These are phyloP conservation scores for Peterozyma toletana DNA, from an alignment of 805 yeast species.

Conservation along the genomic window DNA sequence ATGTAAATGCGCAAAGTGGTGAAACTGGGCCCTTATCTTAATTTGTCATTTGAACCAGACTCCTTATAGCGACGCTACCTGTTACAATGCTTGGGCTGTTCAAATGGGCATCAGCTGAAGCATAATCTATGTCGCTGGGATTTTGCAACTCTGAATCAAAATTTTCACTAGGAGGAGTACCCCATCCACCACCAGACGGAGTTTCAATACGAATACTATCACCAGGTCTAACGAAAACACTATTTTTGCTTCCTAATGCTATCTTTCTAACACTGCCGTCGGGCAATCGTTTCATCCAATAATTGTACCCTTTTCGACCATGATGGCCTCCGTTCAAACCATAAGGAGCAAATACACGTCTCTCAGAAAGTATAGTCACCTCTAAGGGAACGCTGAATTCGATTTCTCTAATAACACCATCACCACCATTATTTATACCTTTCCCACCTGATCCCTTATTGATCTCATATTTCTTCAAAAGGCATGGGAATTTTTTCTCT, in stretches of 20 bases:
- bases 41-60: no score
- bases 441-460: constrained; percentile 74
- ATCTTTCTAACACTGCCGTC: constrained; percentile 27
- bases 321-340: constrained; percentile 80
- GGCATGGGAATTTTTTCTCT: constrained; percentile 81
- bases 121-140: no score
- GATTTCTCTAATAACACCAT: constrained; percentile 80
- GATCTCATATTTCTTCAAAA: constrained; percentile 64
- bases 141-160: neutral
- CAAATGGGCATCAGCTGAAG: no score
- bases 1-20: no score
- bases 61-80: no score
- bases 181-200: constrained; percentile 88
- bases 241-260: constrained; percentile 67
- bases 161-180: constrained; percentile 20
- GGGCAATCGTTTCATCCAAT: constrained; percentile 31
- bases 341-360: constrained; percentile 79
- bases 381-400: constrained; percentile 69
- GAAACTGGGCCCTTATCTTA: no score
- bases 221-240: constrained; percentile 49
- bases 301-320: constrained; percentile 67
- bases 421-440: constrained; percentile 71
- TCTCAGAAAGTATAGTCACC: constrained; percentile 78
- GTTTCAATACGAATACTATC: constrained; percentile 64
- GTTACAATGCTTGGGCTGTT: no score